These are phyloP conservation scores for Termitomyces sp. DNA, from an alignment of 768 basidiomycete genomes.

Conservation along the genomic window DNA sequence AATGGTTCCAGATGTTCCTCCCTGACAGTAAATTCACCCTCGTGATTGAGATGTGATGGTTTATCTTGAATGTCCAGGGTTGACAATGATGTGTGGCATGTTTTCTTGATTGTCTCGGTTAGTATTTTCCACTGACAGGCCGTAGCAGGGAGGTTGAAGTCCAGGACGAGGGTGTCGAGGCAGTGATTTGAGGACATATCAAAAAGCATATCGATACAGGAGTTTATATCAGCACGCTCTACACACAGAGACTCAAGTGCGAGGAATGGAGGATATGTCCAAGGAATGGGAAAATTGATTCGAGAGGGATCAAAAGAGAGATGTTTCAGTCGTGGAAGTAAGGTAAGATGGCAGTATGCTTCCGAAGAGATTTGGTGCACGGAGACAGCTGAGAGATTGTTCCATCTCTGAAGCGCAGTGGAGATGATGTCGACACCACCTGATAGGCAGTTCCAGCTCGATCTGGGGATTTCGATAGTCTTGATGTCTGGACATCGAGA, in stretches of 20 bases:
- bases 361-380: not conserved
- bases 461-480: not conserved
- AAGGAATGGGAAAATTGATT: not conserved
- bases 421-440: not conserved
- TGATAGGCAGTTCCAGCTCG: not conserved
- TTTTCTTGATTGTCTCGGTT: too few relatives aligned
- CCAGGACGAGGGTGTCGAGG: not conserved
- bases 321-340: not conserved
- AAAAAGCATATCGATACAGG: not conserved
- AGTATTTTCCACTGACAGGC: too few relatives aligned
- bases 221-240: too few relatives aligned
- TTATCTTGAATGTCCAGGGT: too few relatives aligned
- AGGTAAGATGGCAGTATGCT: not conserved
- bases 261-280: not conserved
- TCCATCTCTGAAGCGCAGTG: not conserved
- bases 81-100: too few relatives aligned
- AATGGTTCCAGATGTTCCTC: too few relatives aligned
- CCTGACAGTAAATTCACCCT: too few relatives aligned
- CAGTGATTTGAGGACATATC: not conserved
- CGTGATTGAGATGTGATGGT: too few relatives aligned
- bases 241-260: not conserved
- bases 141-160: too few relatives aligned
- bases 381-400: not conserved
- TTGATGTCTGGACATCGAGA: not conserved
- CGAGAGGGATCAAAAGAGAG: not conserved